Base-by-base conservation (phyloP, 305 asterid genomes). In the Lippia alba region DNA sequence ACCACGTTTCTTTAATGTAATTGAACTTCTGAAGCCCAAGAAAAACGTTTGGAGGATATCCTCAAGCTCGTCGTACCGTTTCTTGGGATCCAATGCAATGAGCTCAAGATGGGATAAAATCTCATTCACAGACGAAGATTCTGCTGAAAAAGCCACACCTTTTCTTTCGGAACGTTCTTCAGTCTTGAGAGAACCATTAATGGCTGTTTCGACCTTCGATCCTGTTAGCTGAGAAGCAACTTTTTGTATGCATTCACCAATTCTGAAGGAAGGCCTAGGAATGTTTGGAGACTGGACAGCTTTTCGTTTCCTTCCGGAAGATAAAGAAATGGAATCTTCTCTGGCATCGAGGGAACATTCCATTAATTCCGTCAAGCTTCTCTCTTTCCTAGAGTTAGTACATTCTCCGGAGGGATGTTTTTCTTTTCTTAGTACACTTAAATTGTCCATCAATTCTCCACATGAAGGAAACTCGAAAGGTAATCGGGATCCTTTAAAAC, bases 181-280 rank as follows among this genome's bases (percentile, higher is more conserved):
- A 11, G 39, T 54, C 55, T 70, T 76, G n/a, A 48, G 79, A 69
- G 86, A 83, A 69, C 74, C 71, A 61, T 84, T 89, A 45, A 66
- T 58, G 20, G 50, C 83, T 14, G 10, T 44, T 44, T 44, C 14
- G 49, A 78, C 82, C 78, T 88, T 86, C 9, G 92, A 62, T 14
- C 90, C 91, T 18, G 97, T 86, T 74, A 94, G 74, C 75, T 92
- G 96, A 86, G 87, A 87, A 61, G 99, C 99, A 53, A 86, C 95
- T 82, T 97, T 84, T 41, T 89, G 92, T 20, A 94, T 94, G 75
- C 99, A 90, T 67, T 91, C 99, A 8, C 99, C 99, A 16, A 94
- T 86, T 77, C 86, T 90, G 56, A 94, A 94, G 49, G 96, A 90
- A 50, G 96, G 92, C 72, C 83, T 91, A 39, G 92, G 92, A 69